Base-by-base conservation (phyloP, 306 rosid species). In the Luffa acutangula region DNA sequence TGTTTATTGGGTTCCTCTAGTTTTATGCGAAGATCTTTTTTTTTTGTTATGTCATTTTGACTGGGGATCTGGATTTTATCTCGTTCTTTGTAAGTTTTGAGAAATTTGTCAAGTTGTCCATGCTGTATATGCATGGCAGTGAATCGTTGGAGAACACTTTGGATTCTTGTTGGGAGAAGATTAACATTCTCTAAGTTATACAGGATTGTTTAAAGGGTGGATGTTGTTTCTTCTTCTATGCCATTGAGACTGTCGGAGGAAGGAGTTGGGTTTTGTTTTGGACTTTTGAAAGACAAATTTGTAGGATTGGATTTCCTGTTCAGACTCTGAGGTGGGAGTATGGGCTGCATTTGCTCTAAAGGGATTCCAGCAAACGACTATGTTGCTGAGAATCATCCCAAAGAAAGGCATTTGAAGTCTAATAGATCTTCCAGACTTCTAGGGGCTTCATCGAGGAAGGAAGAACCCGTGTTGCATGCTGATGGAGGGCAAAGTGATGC, bases 271-370 rank as follows among this genome's bases (percentile, higher is more conserved):
- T 25, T 54, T 72, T 72, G 34, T 71, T 7, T 59, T 69, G n/a
- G 74, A 80, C 43, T 56, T 34, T 37, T 54, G 75, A 45, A 46
- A 6, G 63, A n/a, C 14, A 48, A 76, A 76, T 42, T 36, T 80
- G 59, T 54, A 64, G 76, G 58, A 31, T 53, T 65, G 58, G 25
- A 7, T 65, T 54, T 79, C n/a, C 73, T 75, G 73, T 58, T 75
- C 74, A 46, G 36, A 70, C 56, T 70, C 18, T 43, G 56, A 21
- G 52, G 70, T 45, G 65, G 81, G 41, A 64, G 49, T 75, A 93
- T 93, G 97, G 97, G 97, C 63, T 91, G 94, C 72, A 80, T 93
- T 83, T 91, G 93, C 87, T 87, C 93, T 1, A 91, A 87, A 77
- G 90, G 84, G 54, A 82, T 58, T 20, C 78, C 80, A 5, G 14